These are phyloP conservation scores for Lagenaria siceraria DNA, from an alignment of 306 rosid genomes.

Conservation along the genomic window DNA sequence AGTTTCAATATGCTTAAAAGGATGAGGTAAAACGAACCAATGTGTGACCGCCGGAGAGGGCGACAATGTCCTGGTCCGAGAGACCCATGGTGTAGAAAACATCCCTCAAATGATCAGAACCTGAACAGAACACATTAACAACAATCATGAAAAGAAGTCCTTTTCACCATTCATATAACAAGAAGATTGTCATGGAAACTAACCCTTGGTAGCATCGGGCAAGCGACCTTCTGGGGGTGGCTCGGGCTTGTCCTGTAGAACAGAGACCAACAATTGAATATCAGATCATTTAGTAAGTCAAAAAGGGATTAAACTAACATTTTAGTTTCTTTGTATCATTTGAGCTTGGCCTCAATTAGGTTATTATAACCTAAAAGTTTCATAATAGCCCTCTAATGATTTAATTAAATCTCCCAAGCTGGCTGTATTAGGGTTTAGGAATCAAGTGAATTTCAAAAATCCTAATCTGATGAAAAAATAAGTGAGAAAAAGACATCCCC, in stretches of 20 bases:
- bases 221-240: slow-evolving; percentile 94
- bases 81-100: slow-evolving; percentile 89
- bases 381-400: background rate
- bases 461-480: background rate
- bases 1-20: background rate
- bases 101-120: slow-evolving; percentile 76
- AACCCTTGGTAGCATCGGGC: slow-evolving; percentile 77
- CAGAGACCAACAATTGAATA: background rate
- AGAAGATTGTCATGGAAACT: background rate
- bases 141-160: background rate
- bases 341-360: background rate
- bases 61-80: slow-evolving; percentile 78
- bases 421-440: background rate
- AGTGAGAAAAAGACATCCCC: background rate
- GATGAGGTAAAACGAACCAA: slow-evolving; percentile 28
- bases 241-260: slow-evolving; percentile 52
- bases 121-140: slow-evolving; percentile 19
- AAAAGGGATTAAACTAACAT: background rate
- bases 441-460: background rate
- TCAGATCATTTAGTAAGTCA: background rate
- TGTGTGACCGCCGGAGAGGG: slow-evolving; percentile 92
- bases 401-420: background rate
- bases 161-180: background rate
- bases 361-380: background rate
- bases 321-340: background rate